Evolutionary conservation across 2,329 filamentous ascomycete species (phyloP), one percentile per base, ranked within the genome.

Genomic region (Penicillium sclerotigenum): DNA sequence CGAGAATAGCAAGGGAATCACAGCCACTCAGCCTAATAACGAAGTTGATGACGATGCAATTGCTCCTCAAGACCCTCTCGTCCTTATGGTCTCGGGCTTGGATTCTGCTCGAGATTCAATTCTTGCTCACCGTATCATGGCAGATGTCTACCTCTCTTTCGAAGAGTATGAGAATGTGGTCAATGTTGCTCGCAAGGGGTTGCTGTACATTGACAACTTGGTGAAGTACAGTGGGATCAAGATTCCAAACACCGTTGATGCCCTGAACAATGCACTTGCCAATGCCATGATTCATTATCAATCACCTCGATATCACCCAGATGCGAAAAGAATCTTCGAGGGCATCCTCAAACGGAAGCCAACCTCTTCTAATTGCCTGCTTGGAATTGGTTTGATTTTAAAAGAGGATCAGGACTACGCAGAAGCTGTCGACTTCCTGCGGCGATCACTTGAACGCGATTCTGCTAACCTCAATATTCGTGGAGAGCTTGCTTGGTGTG

Each of bases 241-340:
- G 1, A 86, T 96, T 48, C 77, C 80, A 45, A 85, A 92, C 65
- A 88, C 85, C 6, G 79, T 81, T 47, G 90, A 96, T 72, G 84
- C 89, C 1, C 81, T 94, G 52, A 89, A 86, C 56, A 82, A 90
- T 41, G 87, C 85, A 40, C 83, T 99, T 8, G 94, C 85, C 10
- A 97, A 91, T n/a, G 87, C 92, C 0, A 75, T 97, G 20, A 90
- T 99, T 2, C 89, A 91, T 65, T 90, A 95, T 64, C 92, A 97
- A 69, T 88, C 91, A 0, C 94, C 94, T 0, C 86, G 90, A 58
- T 87, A 97, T 68, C 94, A 99, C 65, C 81, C 86, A 18, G 93
- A 97, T 75, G 92, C 94, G 2, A 93, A 90, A 69, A 74, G 75
- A n/a, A 80, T 97, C 0, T 97, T 99, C 64, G 87, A 96, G 64